phyloP scores from a whole-genome alignment of 306 rosid species.

The Ziziphus jujuba region DNA sequence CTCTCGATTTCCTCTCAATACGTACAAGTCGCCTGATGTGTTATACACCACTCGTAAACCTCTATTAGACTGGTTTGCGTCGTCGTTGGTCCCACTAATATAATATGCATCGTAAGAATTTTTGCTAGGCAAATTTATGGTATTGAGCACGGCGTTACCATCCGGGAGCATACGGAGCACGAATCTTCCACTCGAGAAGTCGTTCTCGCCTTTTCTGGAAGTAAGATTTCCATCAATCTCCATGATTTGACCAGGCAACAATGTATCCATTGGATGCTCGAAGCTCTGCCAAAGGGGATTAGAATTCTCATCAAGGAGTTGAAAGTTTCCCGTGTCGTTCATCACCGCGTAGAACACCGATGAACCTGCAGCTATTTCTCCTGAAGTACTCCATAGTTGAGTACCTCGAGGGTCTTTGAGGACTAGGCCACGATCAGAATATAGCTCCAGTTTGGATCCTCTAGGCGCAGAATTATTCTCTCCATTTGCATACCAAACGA shows the following conservation, averaged over 20 bases:
- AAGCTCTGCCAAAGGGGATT: conserved; percentile 49
- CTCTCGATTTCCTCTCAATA: conserved; percentile 9
- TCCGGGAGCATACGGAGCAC: conserved; percentile 29
- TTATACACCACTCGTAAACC: conserved; percentile 35
- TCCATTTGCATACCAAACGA: conserved; percentile 51
- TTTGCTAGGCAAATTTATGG: conserved; percentile 33
- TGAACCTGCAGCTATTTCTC: not conserved
- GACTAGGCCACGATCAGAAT: conserved; percentile 25
- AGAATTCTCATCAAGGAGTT: conserved; percentile 20
- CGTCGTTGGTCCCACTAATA: not conserved
- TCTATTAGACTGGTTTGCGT: not conserved
- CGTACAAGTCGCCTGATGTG: conserved; percentile 32
- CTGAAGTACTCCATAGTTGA: conserved; percentile 26
- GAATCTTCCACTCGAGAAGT: conserved; percentile 44
- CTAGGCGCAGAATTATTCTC: conserved; percentile 26
- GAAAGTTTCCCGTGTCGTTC: conserved; percentile 48
- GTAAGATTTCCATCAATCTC: conserved; percentile 29
- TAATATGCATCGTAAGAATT: conserved; percentile 31
- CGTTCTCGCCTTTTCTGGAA: conserved; percentile 21
- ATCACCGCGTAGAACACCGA: conserved; percentile 23
- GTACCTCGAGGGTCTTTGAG: conserved; percentile 35
- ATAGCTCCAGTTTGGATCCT: conserved; percentile 44
- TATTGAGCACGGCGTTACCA: conserved; percentile 39
- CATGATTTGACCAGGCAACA: conserved; percentile 47
- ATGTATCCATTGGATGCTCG: conserved; percentile 31